Base-by-base conservation (phyloP, 306 rosid species). In the Rosa persica region DNA sequence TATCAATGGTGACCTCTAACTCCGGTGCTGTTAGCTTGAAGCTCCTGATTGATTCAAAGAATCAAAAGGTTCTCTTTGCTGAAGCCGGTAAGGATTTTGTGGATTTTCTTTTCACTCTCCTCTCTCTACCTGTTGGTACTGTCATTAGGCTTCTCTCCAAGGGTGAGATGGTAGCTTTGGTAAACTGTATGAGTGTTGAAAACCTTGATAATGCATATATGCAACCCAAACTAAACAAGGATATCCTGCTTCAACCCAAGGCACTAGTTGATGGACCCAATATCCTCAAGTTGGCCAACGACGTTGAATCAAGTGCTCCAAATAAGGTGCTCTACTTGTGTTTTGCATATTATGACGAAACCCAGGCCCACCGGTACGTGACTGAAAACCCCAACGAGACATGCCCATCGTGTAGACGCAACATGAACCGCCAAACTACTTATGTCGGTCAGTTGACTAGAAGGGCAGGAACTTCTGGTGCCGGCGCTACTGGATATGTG, bases 91-190 rank as follows among this genome's bases (percentile, higher is more conserved):
- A 78, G 27, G 82, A 81, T 8, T 79, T 84, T 3, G 77, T 73
- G 0, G 83, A 87, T 3, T 81, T 75, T 36, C 77, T 80, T 1
- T 40, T 86, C 13, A 75, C 67, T 20, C 72, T 88, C 8, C 76
- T 88, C 22, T 78, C 86, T 0, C 8, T 79, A 16, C 34, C 34
- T 30, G 34, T 30, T 30, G 34, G 34, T 1, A 30, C 34, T 30
- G 34, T 30, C 34, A 30, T 30, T 30, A 30, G 3, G 34, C 34
- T 30, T 30, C 34, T 30, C 3, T 30, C 34, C 34, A 30, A 30
- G 34, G 34, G 34, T 30, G 34, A 3, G 34, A 30, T 30, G 34
- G 34, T 30, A 30, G 34, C 34, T 30, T 30, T 30, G 34, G 34
- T 30, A 30, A 30, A 30, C 34, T 30, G 34, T 30, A 30, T 30